Percentiles rank a stretch among this genome's conserved stretches.
Conservation (phyloP, 306 rosid species). For the Astragalus membranaceus region DNA sequence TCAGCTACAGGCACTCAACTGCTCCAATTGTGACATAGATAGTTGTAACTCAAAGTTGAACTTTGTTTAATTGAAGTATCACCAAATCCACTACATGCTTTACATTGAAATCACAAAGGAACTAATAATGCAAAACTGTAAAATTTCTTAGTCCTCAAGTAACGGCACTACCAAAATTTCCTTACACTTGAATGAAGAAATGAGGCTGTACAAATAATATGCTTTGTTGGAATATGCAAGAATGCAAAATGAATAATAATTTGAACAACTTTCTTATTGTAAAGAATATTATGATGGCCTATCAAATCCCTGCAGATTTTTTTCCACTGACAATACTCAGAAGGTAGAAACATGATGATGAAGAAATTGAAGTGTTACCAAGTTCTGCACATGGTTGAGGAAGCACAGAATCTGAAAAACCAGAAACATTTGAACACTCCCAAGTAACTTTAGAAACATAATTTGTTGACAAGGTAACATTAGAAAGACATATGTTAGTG, state of each 20-base stretch:
- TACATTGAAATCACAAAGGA: constrained; percentile 33
- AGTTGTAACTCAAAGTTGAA: constrained; percentile 20
- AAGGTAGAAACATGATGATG: constrained; percentile 49
- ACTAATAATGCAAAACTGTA: constrained; percentile 31
- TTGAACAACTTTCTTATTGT: constrained; percentile 54
- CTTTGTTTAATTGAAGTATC: constrained; percentile 36
- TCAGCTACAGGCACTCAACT: not conserved
- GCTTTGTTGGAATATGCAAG: constrained; percentile 61
- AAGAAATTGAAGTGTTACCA: constrained; percentile 34
- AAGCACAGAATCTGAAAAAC: constrained; percentile 62
- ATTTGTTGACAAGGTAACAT: constrained; percentile 55
- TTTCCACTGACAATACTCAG: constrained; percentile 28
- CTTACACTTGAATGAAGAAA: constrained; percentile 93
- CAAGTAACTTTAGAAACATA: constrained; percentile 48
- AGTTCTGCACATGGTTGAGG: constrained; percentile 85
- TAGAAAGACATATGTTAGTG: constrained; percentile 70
- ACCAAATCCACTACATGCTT: constrained; percentile 51
- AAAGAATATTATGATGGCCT: constrained; percentile 31
- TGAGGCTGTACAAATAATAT: constrained; percentile 93
- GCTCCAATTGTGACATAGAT: no score
- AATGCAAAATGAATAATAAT: constrained; percentile 43
- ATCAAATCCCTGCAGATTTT: constrained; percentile 47
- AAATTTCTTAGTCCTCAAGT: constrained; percentile 34
- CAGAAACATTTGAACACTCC: constrained; percentile 80
- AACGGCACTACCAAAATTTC: constrained; percentile 84